Evolutionary conservation across 352 stramenopile species (phyloP).

Genomic region (Globisporangium uncinulatum): DNA sequence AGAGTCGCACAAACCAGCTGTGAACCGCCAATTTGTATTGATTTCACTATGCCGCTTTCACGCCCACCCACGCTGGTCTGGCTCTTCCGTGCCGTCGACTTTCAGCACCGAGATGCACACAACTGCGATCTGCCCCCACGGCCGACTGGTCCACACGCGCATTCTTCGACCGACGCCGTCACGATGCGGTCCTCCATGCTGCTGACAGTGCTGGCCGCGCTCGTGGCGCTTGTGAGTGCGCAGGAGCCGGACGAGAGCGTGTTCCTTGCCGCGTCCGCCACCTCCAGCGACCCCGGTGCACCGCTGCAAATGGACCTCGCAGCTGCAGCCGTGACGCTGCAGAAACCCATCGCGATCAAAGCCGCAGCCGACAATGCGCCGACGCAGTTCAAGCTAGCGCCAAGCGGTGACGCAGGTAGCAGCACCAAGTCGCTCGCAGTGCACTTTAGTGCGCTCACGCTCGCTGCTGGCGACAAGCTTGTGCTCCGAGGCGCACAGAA

Average conservation of each 20-base stretch:
- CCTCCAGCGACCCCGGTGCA: neutral
- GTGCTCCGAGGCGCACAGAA: slow-evolving; percentile 16
- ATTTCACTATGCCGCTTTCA: too few relatives aligned
- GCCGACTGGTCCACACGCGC: too few relatives aligned
- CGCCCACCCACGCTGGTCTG: too few relatives aligned
- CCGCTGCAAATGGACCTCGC: slow-evolving; percentile 11
- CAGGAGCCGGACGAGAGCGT: slow-evolving; percentile 12
- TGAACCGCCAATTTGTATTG: too few relatives aligned
- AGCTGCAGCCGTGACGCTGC: slow-evolving; percentile 9
- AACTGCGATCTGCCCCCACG: too few relatives aligned
- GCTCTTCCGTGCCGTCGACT: too few relatives aligned
- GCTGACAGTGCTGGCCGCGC: slow-evolving; percentile 1
- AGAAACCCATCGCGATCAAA: slow-evolving; percentile 9
- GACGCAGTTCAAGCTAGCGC: slow-evolving; percentile 7
- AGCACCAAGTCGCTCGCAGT: slow-evolving; percentile 14
- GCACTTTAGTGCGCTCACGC: slow-evolving; percentile 13
- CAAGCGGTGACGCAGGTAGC: neutral
- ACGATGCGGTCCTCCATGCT: neutral
- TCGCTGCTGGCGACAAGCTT: slow-evolving; percentile 11
- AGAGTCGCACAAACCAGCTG: too few relatives aligned
- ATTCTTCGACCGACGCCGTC: neutral
- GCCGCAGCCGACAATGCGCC: slow-evolving; percentile 1
- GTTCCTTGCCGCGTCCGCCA: slow-evolving; percentile 1
- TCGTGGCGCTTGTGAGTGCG: neutral
- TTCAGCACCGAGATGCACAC: too few relatives aligned